Evolutionary conservation across 768 basidiomycete species (phyloP), one percentile per base, ranked within the genome.

Genomic region (Phanerodontia chrysosporium): DNA sequence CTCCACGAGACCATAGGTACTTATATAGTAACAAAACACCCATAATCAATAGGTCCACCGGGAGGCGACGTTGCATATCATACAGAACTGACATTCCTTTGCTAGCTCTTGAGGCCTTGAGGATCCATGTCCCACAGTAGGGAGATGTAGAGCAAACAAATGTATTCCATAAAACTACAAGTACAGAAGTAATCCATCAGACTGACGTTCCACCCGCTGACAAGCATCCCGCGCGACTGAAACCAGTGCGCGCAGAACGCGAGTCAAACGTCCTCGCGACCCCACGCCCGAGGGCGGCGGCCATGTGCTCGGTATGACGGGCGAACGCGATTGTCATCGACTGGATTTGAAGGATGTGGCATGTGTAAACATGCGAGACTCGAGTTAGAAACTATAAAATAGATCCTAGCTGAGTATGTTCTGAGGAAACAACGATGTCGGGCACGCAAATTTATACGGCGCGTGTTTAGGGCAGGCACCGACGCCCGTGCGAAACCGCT

Each of bases 351-450:
- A 83, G 78, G 74, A 80, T 80, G 80, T 69, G 83, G 83, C 84
- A 85, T 83, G 82, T 78, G 77, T 85, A 84, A 83, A 85, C 83
- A 84, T 86, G 84, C 85, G 80, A 84, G 82, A 86, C 83, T 83
- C 83, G 82, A 68, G 84, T 84, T 80, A 84, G 83, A 83, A 82
- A 82, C 84, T 85, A 83, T 84, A 84, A 69, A 85, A 85, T 82
- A 85, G 84, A 85, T 85, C 84, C 83, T 85, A 82, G 80, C 81
- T 82, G 84, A 85, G 84, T 85, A 85, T 85, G 83, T 83, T 85
- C 84, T 85, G 64, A 75, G 68, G 82, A 75, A 69, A 60, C 62
- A 57, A 58, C 21, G 22, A 60, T 6, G 55, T 42, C 39, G 35
- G 27, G 35, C 6, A 13, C 21, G 24, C 39, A 21, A 27, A 62